Percentiles rank a stretch among this genome's conserved stretches.
phyloP scores from a whole-genome alignment of 768 basidiomycete species.

The Pisolithus microcarpus region DNA sequence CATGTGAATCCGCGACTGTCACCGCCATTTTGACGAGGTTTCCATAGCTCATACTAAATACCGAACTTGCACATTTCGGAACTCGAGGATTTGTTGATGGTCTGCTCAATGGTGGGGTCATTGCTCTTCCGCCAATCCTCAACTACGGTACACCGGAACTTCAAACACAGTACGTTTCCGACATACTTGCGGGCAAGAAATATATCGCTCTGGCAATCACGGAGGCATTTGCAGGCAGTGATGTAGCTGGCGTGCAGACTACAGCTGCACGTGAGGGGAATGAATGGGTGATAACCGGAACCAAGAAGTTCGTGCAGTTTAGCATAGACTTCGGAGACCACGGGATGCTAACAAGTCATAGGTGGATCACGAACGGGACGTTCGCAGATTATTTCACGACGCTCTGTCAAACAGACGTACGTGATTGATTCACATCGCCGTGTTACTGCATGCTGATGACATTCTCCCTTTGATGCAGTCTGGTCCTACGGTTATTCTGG shows the following conservation, averaged over 20 bases:
- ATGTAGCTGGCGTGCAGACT: constrained; percentile 79
- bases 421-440: constrained; percentile 4
- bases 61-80: constrained; percentile 77
- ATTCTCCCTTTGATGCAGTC: constrained; percentile 30
- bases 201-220: constrained; percentile 86
- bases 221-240: constrained; percentile 90
- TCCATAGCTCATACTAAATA: constrained; percentile 63
- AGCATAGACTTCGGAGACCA: not conserved
- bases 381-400: constrained; percentile 85
- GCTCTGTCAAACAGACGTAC: constrained; percentile 62
- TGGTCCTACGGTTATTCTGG: constrained; percentile 70
- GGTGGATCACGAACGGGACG: constrained; percentile 87
- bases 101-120: constrained; percentile 71
- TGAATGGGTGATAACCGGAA: constrained; percentile 84
- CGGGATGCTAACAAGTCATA: constrained; percentile 22
- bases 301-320: constrained; percentile 64
- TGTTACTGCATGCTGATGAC: not conserved
- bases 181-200: constrained; percentile 71
- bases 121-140: constrained; percentile 82
- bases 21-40: not conserved
- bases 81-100: constrained; percentile 88
- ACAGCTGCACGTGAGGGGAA: constrained; percentile 81
- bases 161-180: constrained; percentile 61
- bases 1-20: not conserved
- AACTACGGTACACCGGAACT: constrained; percentile 81